These are phyloP conservation scores for Cytospora leucostoma DNA, from an alignment of 2,329 filamentous ascomycete species.

Conservation along the genomic window DNA sequence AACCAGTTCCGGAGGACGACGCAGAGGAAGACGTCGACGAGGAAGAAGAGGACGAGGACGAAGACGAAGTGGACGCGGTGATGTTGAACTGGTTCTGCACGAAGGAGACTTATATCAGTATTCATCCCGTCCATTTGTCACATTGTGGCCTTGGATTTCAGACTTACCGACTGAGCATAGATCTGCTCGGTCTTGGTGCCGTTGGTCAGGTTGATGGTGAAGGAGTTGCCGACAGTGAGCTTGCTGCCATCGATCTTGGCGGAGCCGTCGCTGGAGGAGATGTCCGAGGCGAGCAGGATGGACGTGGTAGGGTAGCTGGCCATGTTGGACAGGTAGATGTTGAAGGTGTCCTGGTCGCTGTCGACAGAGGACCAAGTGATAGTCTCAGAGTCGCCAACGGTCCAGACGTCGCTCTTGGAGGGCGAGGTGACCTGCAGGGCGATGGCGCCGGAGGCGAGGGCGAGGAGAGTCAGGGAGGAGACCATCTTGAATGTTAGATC, in stretches of 20 bases:
- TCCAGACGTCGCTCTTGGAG: constrained; percentile 22
- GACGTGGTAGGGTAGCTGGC: constrained; percentile 24
- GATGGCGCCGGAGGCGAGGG: constrained; percentile 24
- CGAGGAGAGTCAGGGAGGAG: constrained; percentile 24
- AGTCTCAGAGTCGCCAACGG: constrained; percentile 25
- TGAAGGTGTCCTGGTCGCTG: constrained; percentile 22
- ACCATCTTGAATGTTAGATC: constrained; percentile 23
- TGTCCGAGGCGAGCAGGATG: constrained; percentile 26
- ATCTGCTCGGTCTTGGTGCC: constrained; percentile 28
- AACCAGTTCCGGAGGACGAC: constrained; percentile 6
- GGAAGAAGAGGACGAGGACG: constrained; percentile 18
- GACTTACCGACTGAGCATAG: constrained; percentile 28
- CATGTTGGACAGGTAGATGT: constrained; percentile 29
- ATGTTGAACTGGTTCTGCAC: constrained; percentile 26
- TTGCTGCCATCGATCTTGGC: constrained; percentile 26
- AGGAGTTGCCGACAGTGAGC: constrained; percentile 22
- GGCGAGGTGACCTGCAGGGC: constrained; percentile 28
- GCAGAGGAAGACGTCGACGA: constrained; percentile 20
- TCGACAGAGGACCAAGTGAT: constrained; percentile 25
- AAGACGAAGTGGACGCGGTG: constrained; percentile 15
- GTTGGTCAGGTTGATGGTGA: constrained; percentile 27
- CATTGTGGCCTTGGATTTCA: background rate
- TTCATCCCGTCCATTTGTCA: background rate
- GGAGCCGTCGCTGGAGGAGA: constrained; percentile 17
- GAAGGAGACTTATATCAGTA: constrained; percentile 9